phyloP scores from a whole-genome alignment of 2,329 filamentous ascomycete species.

The Fragosphaeria purpurea region DNA sequence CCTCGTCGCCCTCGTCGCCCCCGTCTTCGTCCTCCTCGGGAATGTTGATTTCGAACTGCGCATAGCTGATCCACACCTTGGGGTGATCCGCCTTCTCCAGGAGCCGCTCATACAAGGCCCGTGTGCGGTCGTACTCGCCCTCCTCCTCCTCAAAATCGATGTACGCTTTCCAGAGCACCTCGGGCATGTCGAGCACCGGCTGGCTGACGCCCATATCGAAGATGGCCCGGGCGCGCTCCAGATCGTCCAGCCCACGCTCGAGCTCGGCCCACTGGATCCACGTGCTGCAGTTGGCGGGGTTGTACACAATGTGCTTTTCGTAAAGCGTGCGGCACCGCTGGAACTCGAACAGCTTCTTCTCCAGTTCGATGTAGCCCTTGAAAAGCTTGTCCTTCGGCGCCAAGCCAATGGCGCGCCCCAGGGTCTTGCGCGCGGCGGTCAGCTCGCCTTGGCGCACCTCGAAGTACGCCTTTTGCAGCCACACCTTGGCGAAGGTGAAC shows the following conservation, averaged over 20 bases:
- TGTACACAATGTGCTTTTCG: slow-evolving; percentile 89
- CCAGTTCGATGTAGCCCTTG: slow-evolving; percentile 84
- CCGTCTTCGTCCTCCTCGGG: slow-evolving; percentile 51
- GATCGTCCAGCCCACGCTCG: slow-evolving; percentile 81
- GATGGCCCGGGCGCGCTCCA: slow-evolving; percentile 79
- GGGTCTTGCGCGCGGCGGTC: slow-evolving; percentile 69
- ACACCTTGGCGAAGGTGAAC: slow-evolving; percentile 95
- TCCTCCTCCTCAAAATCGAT: slow-evolving; percentile 98
- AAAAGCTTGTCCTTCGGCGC: slow-evolving; percentile 95
- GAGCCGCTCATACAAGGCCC: slow-evolving; percentile 78
- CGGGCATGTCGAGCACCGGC: slow-evolving; percentile 85
- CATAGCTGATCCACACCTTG: slow-evolving; percentile 98
- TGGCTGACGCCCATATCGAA: slow-evolving; percentile 85
- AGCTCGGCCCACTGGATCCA: slow-evolving; percentile 97
- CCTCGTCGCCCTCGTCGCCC: slow-evolving; percentile 54
- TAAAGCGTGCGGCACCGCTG: slow-evolving; percentile 82
- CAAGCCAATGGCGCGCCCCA: slow-evolving; percentile 85
- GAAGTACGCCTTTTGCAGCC: slow-evolving; percentile 88
- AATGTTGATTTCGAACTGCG: slow-evolving; percentile 95
- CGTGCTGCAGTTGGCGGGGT: slow-evolving; percentile 78
- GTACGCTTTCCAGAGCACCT: slow-evolving; percentile 94
- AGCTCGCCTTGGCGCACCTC: slow-evolving; percentile 82
- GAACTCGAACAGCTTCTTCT: slow-evolving; percentile 92
- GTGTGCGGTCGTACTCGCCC: slow-evolving; percentile 75
- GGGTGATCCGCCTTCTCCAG: slow-evolving; percentile 94